phyloP scores from a whole-genome alignment of 2,329 filamentous ascomycete genomes.

The Penicillium decumbens region DNA sequence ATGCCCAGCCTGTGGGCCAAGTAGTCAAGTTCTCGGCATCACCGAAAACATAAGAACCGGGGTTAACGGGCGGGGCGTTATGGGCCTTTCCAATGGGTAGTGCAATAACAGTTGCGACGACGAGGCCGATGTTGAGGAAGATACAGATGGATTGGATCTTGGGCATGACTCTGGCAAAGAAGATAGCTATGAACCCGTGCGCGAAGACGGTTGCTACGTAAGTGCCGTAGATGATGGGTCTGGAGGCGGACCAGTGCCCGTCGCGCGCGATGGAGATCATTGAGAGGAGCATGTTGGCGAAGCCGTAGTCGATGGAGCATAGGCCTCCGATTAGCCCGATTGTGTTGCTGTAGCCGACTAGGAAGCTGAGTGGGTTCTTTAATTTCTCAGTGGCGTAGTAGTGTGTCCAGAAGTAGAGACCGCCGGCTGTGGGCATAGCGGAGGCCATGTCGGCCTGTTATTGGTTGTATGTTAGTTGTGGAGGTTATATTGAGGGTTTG shows the following conservation, averaged over 20 bases:
- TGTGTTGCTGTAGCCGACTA: conserved; percentile 60
- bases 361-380: conserved; percentile 55
- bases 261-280: conserved; percentile 53
- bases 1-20: conserved; percentile 56
- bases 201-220: conserved; percentile 52
- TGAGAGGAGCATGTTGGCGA: conserved; percentile 32
- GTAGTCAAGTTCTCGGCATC: conserved; percentile 55
- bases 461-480: not conserved
- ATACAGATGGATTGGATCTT: conserved; percentile 54
- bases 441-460: conserved; percentile 48
- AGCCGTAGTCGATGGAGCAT: conserved; percentile 56
- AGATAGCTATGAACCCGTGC: conserved; percentile 52
- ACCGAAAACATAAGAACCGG: conserved; percentile 46
- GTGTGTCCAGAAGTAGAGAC: conserved; percentile 58
- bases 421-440: conserved; percentile 57
- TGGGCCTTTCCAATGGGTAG: conserved; percentile 45
- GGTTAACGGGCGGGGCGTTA: conserved; percentile 13
- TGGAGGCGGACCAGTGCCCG: conserved; percentile 51
- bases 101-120: conserved; percentile 51
- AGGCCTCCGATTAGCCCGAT: conserved; percentile 58
- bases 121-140: conserved; percentile 51
- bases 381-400: conserved; percentile 54
- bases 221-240: conserved; percentile 53
- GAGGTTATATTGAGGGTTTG: not conserved
- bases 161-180: conserved; percentile 52